Base-by-base conservation (phyloP, 2,329 filamentous ascomycete genomes). In the Orbilia quercus region DNA sequence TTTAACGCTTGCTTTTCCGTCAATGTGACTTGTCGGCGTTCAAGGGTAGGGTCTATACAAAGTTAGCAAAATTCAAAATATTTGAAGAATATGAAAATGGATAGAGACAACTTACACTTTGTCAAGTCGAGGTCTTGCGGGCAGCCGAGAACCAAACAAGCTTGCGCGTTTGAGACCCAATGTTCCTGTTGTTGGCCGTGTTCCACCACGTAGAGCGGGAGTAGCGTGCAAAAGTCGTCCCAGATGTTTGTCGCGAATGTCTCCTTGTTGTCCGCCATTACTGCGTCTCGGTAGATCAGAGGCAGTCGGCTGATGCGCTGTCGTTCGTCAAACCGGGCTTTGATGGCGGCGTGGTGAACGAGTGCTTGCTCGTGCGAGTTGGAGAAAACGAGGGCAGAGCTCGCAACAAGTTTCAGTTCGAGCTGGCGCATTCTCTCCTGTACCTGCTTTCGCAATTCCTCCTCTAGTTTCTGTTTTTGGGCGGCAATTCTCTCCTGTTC, bases 131-230 rank as follows among this genome's bases (percentile, higher is more conserved):
- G 67, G 59, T 72, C 67, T n/a, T 72, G 67, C 20, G 51, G 51
- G 18, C 54, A 55, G 18, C 67, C 67, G 36, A 72, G 67, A 25
- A 72, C 58, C 38, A 72, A 48, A 31, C 67, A 50, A 12, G 67
- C 67, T 40, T 72, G 67, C 18, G 67, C 59, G 18, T 72, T 72
- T 31, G 67, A 72, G 12, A 72, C 48, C 67, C 59, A 65, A 42
- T 42, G 44, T 47, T 65, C 59, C 50, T 57, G 40, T 31, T 55
- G 40, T 23, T 71, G 57, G 25, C 53, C 59, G 22, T 28, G 20
- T 38, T 72, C 44, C 34, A 72, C 53, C 23, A 50, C 45, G 22
- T 59, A 72, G 20, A 72, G 47, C n/a, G 67, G 67, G 18, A 72
- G 16, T n/a, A 72, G 36, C 20, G 12, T 53, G 34, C 40, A 34